Evolutionary conservation across 75 land plant species (phyloP).

Genomic region (Pinus albicaulis): DNA sequence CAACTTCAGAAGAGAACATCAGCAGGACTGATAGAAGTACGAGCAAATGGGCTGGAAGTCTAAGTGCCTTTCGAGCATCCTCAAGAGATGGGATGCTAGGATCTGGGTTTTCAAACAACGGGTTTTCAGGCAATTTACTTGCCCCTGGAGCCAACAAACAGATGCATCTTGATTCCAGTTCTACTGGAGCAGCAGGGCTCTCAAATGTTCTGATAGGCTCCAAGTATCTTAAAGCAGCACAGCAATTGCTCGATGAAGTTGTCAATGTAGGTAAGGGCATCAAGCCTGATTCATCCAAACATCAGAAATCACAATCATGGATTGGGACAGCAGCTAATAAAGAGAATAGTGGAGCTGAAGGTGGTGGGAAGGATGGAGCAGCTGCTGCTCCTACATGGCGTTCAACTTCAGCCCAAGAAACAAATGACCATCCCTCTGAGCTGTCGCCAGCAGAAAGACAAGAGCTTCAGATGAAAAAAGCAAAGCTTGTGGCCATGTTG

Average conservation of each 20-base stretch:
- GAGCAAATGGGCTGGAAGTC: slow-evolving; percentile 11
- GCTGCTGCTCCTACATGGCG: slow-evolving; percentile 8
- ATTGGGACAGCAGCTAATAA: slow-evolving; percentile 12
- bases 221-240: slow-evolving; percentile 74
- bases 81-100: slow-evolving; percentile 12
- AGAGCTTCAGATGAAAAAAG: slow-evolving; percentile 79
- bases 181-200: slow-evolving; percentile 19
- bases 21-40: slow-evolving; percentile 6
- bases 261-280: slow-evolving; percentile 52
- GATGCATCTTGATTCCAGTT: slow-evolving; percentile 11
- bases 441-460: slow-evolving; percentile 63
- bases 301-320: slow-evolving; percentile 16
- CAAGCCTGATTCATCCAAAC: slow-evolving; percentile 14
- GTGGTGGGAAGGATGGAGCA: slow-evolving; percentile 11
- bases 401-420: slow-evolving; percentile 9
- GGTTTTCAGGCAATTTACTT: slow-evolving; percentile 8
- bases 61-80: slow-evolving; percentile 9
- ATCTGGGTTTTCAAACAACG: neutral
- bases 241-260: slow-evolving; percentile 68
- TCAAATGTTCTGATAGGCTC: slow-evolving; percentile 48
- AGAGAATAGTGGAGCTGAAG: slow-evolving; percentile 19
- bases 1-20: slow-evolving; percentile 10
- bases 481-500: slow-evolving; percentile 73
- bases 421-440: slow-evolving; percentile 27
- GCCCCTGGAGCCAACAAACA: slow-evolving; percentile 6